These are phyloP conservation scores for Sporisorium graminicola DNA, from an alignment of 1,284 basidiomycete species.

Conservation along the genomic window DNA sequence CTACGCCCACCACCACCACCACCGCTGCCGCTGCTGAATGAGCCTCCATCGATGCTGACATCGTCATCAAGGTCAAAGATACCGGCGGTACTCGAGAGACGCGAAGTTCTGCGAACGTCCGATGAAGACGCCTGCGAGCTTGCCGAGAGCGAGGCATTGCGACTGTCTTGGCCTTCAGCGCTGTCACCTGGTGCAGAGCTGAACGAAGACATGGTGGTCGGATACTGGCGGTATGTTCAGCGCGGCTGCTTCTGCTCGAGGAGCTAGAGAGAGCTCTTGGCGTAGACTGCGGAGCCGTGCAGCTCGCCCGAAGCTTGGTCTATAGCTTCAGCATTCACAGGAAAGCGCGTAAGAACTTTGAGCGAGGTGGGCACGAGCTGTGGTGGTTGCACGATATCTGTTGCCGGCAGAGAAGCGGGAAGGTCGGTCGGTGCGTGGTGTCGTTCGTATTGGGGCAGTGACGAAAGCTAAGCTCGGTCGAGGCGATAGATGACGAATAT, in stretches of 20 bases:
- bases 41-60: slow-evolving; percentile 21
- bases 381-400: neutral
- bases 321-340: slow-evolving; percentile 25
- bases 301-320: slow-evolving; percentile 17
- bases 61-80: slow-evolving; percentile 60
- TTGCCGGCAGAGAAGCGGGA: neutral
- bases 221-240: neutral
- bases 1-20: too few relatives aligned
- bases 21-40: slow-evolving; percentile 19
- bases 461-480: neutral
- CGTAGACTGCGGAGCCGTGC: slow-evolving; percentile 15
- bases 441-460: neutral
- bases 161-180: slow-evolving; percentile 23
- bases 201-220: slow-evolving; percentile 27
- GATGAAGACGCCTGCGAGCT: slow-evolving; percentile 44
- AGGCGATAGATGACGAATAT: neutral
- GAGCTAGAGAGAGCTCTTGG: slow-evolving; percentile 13
- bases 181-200: slow-evolving; percentile 35
- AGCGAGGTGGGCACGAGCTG: neutral
- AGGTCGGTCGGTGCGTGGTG: neutral
- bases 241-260: slow-evolving; percentile 7
- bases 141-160: slow-evolving; percentile 35
- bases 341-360: neutral
- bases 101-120: slow-evolving; percentile 31
- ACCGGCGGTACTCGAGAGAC: slow-evolving; percentile 55